A percentile compares a stretch with the other conserved stretches of the same genome.
Evolutionary conservation across 768 basidiomycete species (phyloP).

Genomic region (Tulasnella sp.): DNA sequence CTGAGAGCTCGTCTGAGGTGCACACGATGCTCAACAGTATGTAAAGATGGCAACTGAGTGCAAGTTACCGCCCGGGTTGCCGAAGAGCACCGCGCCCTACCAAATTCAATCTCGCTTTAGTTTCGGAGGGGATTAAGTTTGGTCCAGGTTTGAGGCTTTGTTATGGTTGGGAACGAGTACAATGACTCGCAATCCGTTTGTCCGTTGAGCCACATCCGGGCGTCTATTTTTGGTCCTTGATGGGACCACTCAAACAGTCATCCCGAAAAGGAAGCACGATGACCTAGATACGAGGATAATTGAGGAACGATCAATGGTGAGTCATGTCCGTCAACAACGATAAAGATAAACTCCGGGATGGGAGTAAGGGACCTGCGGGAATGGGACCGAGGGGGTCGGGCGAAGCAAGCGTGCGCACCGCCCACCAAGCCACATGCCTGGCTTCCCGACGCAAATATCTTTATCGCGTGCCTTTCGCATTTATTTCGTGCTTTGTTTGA

Average conservation of each 20-base stretch:
- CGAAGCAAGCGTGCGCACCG: not conserved
- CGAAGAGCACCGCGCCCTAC: not conserved
- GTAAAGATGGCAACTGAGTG: conserved; percentile 9
- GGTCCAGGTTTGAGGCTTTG: not conserved
- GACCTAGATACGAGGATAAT: not conserved
- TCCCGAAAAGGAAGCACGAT: too few species aligned
- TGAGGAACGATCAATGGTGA: too few species aligned
- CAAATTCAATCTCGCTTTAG: not conserved
- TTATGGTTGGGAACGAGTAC: not conserved
- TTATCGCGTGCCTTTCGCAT: not conserved
- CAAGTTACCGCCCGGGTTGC: not conserved
- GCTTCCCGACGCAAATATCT: not conserved
- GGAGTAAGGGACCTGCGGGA: not conserved
- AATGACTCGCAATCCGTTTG: not conserved
- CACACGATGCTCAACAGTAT: not conserved
- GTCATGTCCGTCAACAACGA: too few species aligned
- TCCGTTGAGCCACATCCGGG: not conserved
- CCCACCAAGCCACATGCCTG: not conserved
- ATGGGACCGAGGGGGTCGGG: not conserved
- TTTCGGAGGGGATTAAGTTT: not conserved
- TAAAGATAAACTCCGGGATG: not conserved
- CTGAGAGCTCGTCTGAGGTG: not conserved
- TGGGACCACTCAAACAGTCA: not conserved
- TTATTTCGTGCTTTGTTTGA: not conserved
- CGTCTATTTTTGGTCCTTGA: not conserved